A percentile compares a stretch with the other conserved stretches of the same genome.
Evolutionary conservation across 2,329 filamentous ascomycete genomes (phyloP).

Genomic region (Sclerotinia borealis): DNA sequence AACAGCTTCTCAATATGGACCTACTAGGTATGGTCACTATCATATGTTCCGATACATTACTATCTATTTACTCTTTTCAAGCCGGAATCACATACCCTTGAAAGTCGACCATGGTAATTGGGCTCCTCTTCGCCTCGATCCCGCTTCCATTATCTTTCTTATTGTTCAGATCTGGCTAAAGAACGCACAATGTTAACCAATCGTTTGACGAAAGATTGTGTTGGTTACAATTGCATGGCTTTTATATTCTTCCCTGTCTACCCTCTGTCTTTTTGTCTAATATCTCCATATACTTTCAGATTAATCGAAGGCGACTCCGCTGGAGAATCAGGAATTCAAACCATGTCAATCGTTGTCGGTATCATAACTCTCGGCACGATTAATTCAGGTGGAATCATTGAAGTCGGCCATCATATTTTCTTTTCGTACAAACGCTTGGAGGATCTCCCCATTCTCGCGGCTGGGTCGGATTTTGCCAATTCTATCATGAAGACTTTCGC

Average conservation of each 20-base stretch:
- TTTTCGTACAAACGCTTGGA: too few species aligned
- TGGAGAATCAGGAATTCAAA: slow-evolving; percentile 32
- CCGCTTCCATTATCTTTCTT: slow-evolving; percentile 21
- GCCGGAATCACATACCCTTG: slow-evolving; percentile 19
- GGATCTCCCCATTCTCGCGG: too few species aligned
- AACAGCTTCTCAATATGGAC: neutral
- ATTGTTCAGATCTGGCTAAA: slow-evolving; percentile 8
- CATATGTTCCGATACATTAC: slow-evolving; percentile 25
- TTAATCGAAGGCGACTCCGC: slow-evolving; percentile 35
- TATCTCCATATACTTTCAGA: slow-evolving; percentile 41
- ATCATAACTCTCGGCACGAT: neutral
- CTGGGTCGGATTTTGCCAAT: neutral
- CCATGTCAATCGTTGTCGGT: slow-evolving; percentile 33
- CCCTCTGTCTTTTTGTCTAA: slow-evolving; percentile 36
- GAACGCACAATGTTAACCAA: neutral
- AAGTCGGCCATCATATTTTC: neutral
- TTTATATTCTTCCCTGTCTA: slow-evolving; percentile 31
- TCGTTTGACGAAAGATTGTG: neutral
- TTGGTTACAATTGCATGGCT: slow-evolving; percentile 33
- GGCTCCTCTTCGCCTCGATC: slow-evolving; percentile 25
- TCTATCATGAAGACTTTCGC: neutral
- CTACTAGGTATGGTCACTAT: slow-evolving; percentile 16
- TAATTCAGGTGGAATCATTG: neutral
- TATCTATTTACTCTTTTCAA: slow-evolving; percentile 25
- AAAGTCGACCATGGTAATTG: slow-evolving; percentile 30